Evolutionary conservation across 495 filamentous ascomycete genomes (phyloP).

Genomic region (Glonium stellatum): DNA sequence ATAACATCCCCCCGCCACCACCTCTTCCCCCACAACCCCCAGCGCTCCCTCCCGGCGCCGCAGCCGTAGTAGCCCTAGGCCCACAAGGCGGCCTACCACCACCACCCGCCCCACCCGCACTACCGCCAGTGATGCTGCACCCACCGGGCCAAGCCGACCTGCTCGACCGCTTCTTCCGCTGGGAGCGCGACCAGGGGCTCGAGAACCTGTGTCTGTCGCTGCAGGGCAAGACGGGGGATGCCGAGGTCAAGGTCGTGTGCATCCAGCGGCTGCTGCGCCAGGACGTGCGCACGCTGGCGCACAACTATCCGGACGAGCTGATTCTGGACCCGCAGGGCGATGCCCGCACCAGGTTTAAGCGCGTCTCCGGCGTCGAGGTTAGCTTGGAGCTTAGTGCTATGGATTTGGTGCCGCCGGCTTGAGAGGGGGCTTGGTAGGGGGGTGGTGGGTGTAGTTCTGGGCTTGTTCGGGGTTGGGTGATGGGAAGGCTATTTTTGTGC

Average conservation of each 20-base stretch:
- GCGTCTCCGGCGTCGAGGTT: slow-evolving; percentile 16
- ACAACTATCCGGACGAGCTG: slow-evolving; percentile 18
- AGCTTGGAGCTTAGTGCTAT: slow-evolving; percentile 21
- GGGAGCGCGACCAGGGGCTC: slow-evolving; percentile 25
- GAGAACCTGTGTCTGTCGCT: slow-evolving; percentile 20
- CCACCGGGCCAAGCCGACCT: not conserved
- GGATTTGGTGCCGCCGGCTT: not conserved
- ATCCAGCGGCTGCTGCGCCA: slow-evolving; percentile 18
- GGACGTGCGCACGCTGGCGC: slow-evolving; percentile 14
- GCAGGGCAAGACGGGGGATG: slow-evolving; percentile 15
- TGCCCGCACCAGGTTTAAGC: slow-evolving; percentile 23
- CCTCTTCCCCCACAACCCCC: not conserved
- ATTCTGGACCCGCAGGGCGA: slow-evolving; percentile 22
- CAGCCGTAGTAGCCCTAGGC: not conserved
- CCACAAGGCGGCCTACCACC: not conserved
- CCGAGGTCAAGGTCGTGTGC: slow-evolving; percentile 24
- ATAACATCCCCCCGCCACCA: slow-evolving; percentile 8
- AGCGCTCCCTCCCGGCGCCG: not conserved
- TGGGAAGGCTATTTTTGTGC: too few species aligned
- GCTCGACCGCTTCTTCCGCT: slow-evolving; percentile 20
- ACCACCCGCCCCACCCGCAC: too few species aligned
- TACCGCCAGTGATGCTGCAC: not conserved
- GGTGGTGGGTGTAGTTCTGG: not conserved
- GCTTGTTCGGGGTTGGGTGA: not conserved
- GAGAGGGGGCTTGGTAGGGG: not conserved